Base-by-base conservation (phyloP, 345 rosid species). In the Eutrema japonicum region DNA sequence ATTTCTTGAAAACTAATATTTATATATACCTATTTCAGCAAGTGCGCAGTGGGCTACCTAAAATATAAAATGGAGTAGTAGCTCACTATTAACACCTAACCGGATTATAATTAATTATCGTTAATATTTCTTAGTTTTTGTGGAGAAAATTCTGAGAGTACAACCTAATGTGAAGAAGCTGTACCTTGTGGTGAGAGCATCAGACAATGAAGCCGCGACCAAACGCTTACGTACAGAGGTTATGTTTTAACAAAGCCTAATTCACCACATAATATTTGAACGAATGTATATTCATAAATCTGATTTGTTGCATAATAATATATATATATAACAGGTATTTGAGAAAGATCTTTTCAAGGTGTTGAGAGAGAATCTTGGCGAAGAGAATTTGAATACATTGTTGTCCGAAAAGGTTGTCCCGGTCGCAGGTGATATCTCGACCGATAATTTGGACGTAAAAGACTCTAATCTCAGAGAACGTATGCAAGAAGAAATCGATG, bases 101-200 rank as follows among this genome's bases (percentile, higher is more conserved):
- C 3, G 1, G 12, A 53, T n/a, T 63, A 53, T 41, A 3, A 43
- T 38, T 33, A 2, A 29, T 29, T 37, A 14, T 14, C 10, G 14
- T 41, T 49, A 36, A 30, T 62, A 9, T 42, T 18, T 46, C 43
- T 77, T 84, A 94, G 96, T 94, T 70, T 83, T 92, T 45, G 76
- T 86, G 83, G 99, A 95, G 88, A 95, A 95, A 79, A 77, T 87
- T 64, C 38, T 87, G 60, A 91, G 96, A 62, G 86, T 89, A 49
- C 97, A 94, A 57, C 97, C 97, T 38, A 87, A 89, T 72, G 87
- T 91, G 79, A 89, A 86, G 87, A 94, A 80, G 80, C 37, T 94
- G 5, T 94, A 88, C 67, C 95, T 94, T 61, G 86, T 94, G 46
- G 66, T 91, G 50, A 85, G 98, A 77, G 96, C 97, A 41, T 54